Evolutionary conservation across 2,329 filamentous ascomycete genomes (phyloP).

Genomic region (Didymella pinodella): DNA sequence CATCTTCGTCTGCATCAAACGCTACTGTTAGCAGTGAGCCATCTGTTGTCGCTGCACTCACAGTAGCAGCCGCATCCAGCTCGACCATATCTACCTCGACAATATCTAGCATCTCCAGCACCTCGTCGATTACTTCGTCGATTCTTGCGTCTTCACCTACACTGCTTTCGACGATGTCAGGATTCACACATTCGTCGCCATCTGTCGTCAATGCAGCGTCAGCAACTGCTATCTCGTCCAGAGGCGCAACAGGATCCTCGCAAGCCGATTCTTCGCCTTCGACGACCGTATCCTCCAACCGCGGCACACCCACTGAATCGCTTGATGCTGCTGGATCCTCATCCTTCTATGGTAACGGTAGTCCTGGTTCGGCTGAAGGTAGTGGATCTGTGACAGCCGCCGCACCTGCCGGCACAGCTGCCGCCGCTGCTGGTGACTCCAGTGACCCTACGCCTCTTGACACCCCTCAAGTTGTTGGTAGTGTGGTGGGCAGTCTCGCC

Average conservation of each 20-base stretch:
- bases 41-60: slow-evolving; percentile 11
- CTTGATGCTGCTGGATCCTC: slow-evolving; percentile 14
- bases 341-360: slow-evolving; percentile 14
- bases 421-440: slow-evolving; percentile 22
- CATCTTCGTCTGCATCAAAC: slow-evolving; percentile 22
- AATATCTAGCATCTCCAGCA: slow-evolving; percentile 5
- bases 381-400: slow-evolving; percentile 26
- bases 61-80: neutral
- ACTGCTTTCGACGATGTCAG: slow-evolving; percentile 6
- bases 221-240: slow-evolving; percentile 7
- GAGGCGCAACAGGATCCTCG: neutral
- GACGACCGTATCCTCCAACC: neutral
- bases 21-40: slow-evolving; percentile 15
- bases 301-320: slow-evolving; percentile 10
- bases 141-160: slow-evolving; percentile 9
- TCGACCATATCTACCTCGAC: slow-evolving; percentile 8
- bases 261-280: neutral
- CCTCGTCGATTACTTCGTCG: slow-evolving; percentile 11
- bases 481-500: slow-evolving; percentile 68
- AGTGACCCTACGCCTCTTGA: slow-evolving; percentile 44
- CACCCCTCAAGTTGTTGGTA: slow-evolving; percentile 66
- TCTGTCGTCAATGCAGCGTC: neutral
- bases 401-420: slow-evolving; percentile 20
- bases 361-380: slow-evolving; percentile 9
- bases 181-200: slow-evolving; percentile 6